phyloP scores from a whole-genome alignment of 2,329 filamentous ascomycete genomes.

The Botrytis sinoallii region DNA sequence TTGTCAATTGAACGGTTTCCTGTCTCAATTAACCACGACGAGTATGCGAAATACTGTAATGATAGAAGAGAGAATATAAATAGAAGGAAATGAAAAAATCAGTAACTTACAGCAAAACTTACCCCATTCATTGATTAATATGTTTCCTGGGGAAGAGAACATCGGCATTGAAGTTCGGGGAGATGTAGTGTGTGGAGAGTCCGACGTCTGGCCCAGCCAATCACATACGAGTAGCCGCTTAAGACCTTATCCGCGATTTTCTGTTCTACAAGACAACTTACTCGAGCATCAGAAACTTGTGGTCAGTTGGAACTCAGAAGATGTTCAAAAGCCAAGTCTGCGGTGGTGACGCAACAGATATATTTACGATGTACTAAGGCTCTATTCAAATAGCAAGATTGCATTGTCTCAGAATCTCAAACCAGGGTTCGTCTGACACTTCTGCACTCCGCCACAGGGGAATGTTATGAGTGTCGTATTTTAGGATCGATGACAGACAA shows the following conservation, averaged over 20 bases:
- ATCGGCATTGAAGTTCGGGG: constrained; percentile 13
- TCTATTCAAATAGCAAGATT: neutral
- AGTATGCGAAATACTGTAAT: neutral
- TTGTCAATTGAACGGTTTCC: neutral
- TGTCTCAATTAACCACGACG: neutral
- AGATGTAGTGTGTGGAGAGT: neutral
- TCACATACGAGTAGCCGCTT: neutral
- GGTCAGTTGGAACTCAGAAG: neutral
- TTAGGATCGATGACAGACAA: neutral
- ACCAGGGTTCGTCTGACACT: constrained; percentile 9
- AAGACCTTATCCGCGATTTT: constrained; percentile 9
- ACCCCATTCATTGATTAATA: constrained; percentile 9
- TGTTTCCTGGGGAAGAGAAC: constrained; percentile 6
- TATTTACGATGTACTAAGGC: too few species aligned
- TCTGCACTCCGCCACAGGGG: constrained; percentile 10
- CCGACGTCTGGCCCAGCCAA: neutral
- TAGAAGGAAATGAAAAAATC: neutral
- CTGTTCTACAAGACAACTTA: too few species aligned
- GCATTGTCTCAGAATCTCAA: neutral
- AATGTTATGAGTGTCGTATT: neutral
- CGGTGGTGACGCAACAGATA: neutral
- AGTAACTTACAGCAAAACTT: neutral
- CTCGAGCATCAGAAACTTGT: neutral
- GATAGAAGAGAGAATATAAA: neutral
- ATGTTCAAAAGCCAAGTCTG: neutral